Evolutionary conservation across 768 basidiomycete species (phyloP), one percentile per base, ranked within the genome.

Genomic region (Auriculariales sp.): DNA sequence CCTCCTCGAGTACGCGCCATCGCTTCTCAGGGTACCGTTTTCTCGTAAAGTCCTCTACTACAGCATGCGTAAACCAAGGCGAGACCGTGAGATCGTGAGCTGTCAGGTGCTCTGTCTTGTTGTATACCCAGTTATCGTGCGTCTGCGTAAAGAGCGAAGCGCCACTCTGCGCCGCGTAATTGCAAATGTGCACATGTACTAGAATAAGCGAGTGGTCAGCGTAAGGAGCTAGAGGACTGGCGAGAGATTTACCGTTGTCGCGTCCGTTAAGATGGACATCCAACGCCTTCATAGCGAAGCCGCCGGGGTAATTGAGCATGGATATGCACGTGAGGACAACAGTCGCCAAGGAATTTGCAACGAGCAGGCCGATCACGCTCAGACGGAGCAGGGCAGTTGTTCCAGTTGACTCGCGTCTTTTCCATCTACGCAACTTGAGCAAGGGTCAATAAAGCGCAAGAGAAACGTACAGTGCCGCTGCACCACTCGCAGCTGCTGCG

Each of bases 91-190:
- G 66, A 11, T 65, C 58, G 1, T 51, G 46, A 1, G 70, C 57
- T 0, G 71, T 64, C 30, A 86, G 62, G 28, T 69, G 64, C 62
- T 95, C 92, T 0, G 85, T 83, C 68, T 91, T 94, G 65, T 88
- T 77, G 66, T 92, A 94, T 31, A 64, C 69, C 82, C 86, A 89
- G 28, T 57, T 49, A 10, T 46, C 34, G 0, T 24, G 31, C 11
- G 53, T 82, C 68, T 19, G 75, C 19, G 79, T 77, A 70, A 97
- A 95, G 48, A 92, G 78, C 0, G 89, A 84, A 2, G 89, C 86
- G 2, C 95, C 94, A 0, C 83, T 90, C 63, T 94, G 92, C 2
- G 88, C 81, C 1, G 87, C 84, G 36, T 90, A 74, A 54, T 93
- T 86, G 47, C 78, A 81, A 36, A 95, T 78, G 58, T 93, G 84